These are phyloP conservation scores for Jatropha podagrica DNA, from an alignment of 441 rosid genomes.

Conservation along the genomic window DNA sequence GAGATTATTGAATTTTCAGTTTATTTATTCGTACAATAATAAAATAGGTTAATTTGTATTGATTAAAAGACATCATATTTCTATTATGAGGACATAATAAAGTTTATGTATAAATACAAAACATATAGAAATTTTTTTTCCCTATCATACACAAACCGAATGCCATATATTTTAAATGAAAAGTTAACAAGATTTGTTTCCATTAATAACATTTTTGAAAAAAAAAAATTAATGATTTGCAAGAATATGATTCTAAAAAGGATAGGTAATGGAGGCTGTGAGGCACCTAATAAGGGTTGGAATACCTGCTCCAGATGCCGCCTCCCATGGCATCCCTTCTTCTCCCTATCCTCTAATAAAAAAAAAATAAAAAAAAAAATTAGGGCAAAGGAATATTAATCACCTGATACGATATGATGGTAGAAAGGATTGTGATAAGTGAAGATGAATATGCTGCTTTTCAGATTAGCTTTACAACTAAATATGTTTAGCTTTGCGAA, in stretches of 20 bases:
- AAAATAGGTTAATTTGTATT: too few relatives aligned
- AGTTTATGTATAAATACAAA: not conserved
- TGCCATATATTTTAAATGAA: conserved; percentile 2
- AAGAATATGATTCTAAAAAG: conserved; percentile 19
- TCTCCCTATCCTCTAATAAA: not conserved
- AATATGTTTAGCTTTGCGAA: not conserved
- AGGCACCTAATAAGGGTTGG: not conserved
- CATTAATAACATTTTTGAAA: not conserved
- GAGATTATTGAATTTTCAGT: too few relatives aligned
- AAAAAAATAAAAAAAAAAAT: too few relatives aligned
- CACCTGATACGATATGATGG: conserved; percentile 3
- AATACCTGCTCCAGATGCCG: conserved; percentile 12
- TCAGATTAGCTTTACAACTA: conserved; percentile 6
- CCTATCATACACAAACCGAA: not conserved
- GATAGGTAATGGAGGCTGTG: not conserved
- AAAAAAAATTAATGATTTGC: conserved; percentile 2
- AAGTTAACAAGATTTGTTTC: conserved; percentile 11
- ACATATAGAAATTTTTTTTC: not conserved
- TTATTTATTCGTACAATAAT: too few relatives aligned
- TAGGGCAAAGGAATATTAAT: not conserved
- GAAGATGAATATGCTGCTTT: conserved; percentile 10
- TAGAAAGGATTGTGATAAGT: conserved; percentile 2
- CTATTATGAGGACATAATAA: not conserved
- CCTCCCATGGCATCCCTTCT: not conserved
- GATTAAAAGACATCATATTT: not conserved